A percentile compares a stretch with the other conserved stretches of the same genome.
phyloP scores from a whole-genome alignment of 2,329 filamentous ascomycete species.

The Sporothrix dimorphospora region DNA sequence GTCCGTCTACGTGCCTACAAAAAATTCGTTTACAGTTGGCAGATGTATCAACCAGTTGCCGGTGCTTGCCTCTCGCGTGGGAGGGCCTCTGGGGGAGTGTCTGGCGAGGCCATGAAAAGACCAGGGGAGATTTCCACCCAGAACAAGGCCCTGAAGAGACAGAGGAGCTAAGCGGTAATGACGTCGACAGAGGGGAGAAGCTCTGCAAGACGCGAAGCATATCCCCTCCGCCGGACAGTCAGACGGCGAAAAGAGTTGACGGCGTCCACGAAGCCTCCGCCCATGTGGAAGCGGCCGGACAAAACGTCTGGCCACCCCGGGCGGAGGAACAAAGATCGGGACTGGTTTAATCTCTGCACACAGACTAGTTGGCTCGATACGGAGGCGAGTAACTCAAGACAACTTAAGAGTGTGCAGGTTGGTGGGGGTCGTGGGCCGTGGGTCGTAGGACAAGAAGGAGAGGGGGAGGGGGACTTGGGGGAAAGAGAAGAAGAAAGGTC shows the following conservation, averaged over 20 bases:
- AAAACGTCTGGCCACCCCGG: constrained; percentile 55
- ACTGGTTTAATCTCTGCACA: constrained; percentile 76
- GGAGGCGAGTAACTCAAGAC: constrained; percentile 75
- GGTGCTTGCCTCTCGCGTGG: constrained; percentile 26
- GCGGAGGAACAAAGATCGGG: constrained; percentile 37
- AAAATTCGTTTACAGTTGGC: neutral
- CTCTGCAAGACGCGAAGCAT: constrained; percentile 29
- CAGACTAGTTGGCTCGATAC: constrained; percentile 95
- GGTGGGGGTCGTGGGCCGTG: neutral
- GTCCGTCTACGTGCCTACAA: neutral
- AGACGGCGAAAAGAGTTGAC: constrained; percentile 37
- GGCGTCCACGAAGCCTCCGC: constrained; percentile 38
- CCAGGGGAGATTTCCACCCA: neutral
- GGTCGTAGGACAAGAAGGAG: neutral
- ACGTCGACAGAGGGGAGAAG: constrained; percentile 10
- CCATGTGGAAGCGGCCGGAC: constrained; percentile 42
- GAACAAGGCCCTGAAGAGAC: constrained; percentile 6
- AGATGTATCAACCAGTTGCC: constrained; percentile 30
- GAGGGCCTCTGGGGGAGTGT: constrained; percentile 7
- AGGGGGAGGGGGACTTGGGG: neutral
- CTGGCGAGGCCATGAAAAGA: constrained; percentile 12
- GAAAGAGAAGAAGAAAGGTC: neutral
- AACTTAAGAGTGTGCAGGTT: constrained; percentile 94
- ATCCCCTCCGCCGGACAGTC: neutral
- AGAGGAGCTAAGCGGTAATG: constrained; percentile 9